Percentiles rank a stretch among this genome's conserved stretches.
Conservation (phyloP, 352 stramenopile genomes). For the Globisporangium parvum region DNA sequence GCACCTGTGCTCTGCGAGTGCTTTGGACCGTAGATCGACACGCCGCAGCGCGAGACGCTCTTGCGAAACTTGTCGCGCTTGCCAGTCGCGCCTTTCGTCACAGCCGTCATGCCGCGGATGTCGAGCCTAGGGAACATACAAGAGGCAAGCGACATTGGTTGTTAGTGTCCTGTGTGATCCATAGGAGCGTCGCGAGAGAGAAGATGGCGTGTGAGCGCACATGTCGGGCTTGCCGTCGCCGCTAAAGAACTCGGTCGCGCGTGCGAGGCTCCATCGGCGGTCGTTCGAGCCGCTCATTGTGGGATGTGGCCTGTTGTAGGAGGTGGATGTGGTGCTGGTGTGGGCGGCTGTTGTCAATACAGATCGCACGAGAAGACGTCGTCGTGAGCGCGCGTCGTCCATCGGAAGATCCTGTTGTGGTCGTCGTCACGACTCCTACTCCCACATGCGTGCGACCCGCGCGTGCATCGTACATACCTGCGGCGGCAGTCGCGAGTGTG, state of each 20-base stretch:
- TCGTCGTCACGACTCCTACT: too few relatives aligned
- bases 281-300: constrained; percentile 56
- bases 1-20: constrained; percentile 48
- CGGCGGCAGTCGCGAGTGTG: too few relatives aligned
- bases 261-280: constrained; percentile 79
- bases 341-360: too few relatives aligned
- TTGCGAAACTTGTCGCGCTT: constrained; percentile 88
- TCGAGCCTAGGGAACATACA: constrained; percentile 50
- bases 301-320: background rate
- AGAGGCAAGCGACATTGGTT: background rate
- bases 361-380: too few relatives aligned
- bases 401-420: too few relatives aligned
- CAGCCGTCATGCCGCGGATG: constrained; percentile 82
- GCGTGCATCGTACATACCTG: too few relatives aligned
- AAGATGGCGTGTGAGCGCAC: constrained; percentile 23
- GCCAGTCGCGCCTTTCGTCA: constrained; percentile 76
- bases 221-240: constrained; percentile 85
- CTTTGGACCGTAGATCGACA: constrained; percentile 85
- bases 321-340: too few relatives aligned
- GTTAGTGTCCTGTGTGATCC: background rate
- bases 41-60: constrained; percentile 77
- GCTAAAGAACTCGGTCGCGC: constrained; percentile 85
- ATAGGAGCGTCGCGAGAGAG: background rate
- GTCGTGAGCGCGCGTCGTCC: too few relatives aligned
- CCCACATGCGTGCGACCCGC: too few relatives aligned